phyloP scores from a whole-genome alignment of 768 basidiomycete species.

The Russula earlei region DNA sequence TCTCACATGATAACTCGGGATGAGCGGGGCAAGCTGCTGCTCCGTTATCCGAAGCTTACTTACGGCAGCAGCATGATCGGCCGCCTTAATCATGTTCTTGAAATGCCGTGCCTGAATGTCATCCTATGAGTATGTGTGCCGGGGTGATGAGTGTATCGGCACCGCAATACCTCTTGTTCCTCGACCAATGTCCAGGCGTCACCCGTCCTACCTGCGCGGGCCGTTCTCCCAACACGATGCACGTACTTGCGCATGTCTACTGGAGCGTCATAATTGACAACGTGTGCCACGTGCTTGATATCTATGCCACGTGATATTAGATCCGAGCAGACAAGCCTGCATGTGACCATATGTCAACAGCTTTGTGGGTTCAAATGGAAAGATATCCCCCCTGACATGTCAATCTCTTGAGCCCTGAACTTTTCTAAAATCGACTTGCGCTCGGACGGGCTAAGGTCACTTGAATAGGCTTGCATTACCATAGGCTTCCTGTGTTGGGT shows the following conservation, averaged over 20 bases:
- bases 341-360: neutral
- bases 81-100: constrained; percentile 17
- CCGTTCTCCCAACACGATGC: constrained; percentile 93
- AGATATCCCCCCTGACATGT: constrained; percentile 49
- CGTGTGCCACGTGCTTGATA: constrained; percentile 84
- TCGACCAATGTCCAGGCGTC: constrained; percentile 94
- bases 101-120: constrained; percentile 20
- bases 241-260: constrained; percentile 99
- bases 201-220: constrained; percentile 81
- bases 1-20: constrained; percentile 16
- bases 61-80: constrained; percentile 6
- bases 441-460: constrained; percentile 66
- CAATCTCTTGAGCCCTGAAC: constrained; percentile 72
- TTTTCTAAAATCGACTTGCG: constrained; percentile 68
- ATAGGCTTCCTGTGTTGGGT: constrained; percentile 24
- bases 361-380: constrained; percentile 2
- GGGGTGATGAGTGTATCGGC: too few species aligned
- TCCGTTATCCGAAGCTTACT: neutral
- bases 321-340: constrained; percentile 91
- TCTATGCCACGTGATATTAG: constrained; percentile 94
- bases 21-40: constrained; percentile 7
- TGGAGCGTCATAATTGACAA: constrained; percentile 91
- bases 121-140: neutral
- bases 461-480: constrained; percentile 70
- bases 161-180: constrained; percentile 66